Conservation (phyloP, 176 grass and related monocot genomes). For the Phragmites australis region DNA sequence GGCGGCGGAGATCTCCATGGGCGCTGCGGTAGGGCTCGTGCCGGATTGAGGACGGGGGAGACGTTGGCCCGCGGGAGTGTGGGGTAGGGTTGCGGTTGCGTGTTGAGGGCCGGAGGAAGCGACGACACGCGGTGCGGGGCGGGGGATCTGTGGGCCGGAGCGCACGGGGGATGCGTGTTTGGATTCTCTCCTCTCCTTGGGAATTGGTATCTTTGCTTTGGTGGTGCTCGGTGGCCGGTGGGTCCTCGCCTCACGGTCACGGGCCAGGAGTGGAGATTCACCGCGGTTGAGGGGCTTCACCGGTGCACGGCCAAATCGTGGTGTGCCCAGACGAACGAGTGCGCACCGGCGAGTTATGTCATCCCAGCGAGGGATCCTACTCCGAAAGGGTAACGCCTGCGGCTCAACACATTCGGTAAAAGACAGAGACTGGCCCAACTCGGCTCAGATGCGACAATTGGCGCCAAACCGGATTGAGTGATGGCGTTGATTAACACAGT, state of each 20-base stretch:
- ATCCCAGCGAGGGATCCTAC: too few species aligned
- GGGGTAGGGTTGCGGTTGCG: neutral
- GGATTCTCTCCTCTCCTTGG: neutral
- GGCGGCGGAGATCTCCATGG: slow-evolving; percentile 45
- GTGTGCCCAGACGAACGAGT: too few species aligned
- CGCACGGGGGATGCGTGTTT: slow-evolving; percentile 3
- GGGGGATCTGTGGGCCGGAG: neutral
- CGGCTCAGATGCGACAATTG: too few species aligned
- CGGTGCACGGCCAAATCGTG: too few species aligned
- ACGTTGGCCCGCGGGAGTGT: neutral
- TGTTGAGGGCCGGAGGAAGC: neutral
- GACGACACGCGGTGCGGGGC: neutral
- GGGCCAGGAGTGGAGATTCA: neutral
- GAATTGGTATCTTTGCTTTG: neutral
- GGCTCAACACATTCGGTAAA: too few species aligned
- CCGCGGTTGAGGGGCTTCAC: neutral
- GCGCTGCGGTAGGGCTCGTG: neutral
- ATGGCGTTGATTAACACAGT: too few species aligned
- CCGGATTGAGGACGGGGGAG: neutral
- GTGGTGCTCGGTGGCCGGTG: neutral
- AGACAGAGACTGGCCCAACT: too few species aligned
- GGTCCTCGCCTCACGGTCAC: neutral
- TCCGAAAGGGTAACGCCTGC: too few species aligned
- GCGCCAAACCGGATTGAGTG: too few species aligned
- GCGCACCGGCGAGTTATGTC: too few species aligned